Evolutionary conservation across 108 stramenopile genomes (phyloP).

Genomic region (Cyclotella atomus): DNA sequence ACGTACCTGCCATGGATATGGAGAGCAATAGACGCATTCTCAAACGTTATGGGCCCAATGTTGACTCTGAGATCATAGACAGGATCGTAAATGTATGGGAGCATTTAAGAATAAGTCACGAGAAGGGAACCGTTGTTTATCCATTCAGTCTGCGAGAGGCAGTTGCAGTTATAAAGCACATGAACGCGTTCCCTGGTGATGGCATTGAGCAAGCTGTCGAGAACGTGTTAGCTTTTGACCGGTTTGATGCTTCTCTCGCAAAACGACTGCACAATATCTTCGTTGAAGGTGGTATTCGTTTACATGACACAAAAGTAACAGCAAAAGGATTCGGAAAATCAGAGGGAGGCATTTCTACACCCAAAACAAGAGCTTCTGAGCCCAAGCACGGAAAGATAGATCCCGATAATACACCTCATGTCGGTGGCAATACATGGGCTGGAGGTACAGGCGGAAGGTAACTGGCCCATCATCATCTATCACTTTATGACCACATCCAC

Average conservation of each 20-base stretch:
- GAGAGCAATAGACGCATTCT: constrained; percentile 70
- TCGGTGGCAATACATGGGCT: constrained; percentile 92
- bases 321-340: background rate
- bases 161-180: constrained; percentile 82
- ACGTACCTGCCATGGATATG: constrained; percentile 66
- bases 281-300: constrained; percentile 48
- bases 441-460: constrained; percentile 23
- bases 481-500: no score
- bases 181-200: constrained; percentile 79
- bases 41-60: constrained; percentile 66
- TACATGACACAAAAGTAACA: constrained; percentile 16
- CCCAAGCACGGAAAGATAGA: constrained; percentile 74
- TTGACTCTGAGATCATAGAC: constrained; percentile 41
- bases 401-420: constrained; percentile 69
- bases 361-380: constrained; percentile 31
- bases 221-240: constrained; percentile 87
- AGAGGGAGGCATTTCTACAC: constrained; percentile 38
- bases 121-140: constrained; percentile 75
- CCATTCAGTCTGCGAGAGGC: constrained; percentile 86
- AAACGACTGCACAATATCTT: constrained; percentile 58
- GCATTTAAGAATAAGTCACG: constrained; percentile 67
- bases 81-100: constrained; percentile 64
- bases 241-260: constrained; percentile 55
- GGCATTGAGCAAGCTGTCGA: constrained; percentile 65
- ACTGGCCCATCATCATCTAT: no score